Percentiles rank a stretch among this genome's conserved stretches.
Evolutionary conservation across 345 rosid genomes (phyloP).

Genomic region (Cochlearia excelsa): DNA sequence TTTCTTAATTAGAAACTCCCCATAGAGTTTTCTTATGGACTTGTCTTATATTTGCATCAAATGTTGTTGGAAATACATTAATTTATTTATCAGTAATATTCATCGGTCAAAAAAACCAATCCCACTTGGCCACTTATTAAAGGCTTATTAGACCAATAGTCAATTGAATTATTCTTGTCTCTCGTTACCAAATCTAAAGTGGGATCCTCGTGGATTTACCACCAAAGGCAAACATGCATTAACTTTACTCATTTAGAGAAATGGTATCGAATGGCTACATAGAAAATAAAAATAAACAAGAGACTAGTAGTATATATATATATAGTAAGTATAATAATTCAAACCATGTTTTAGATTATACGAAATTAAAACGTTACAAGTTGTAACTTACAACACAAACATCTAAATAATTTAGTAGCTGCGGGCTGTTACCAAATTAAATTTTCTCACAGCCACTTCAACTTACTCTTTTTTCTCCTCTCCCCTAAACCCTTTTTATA

Average conservation of each 20-base stretch:
- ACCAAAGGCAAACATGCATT: conserved; percentile 14
- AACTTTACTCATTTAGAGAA: conserved; percentile 3
- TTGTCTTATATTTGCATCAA: conserved; percentile 34
- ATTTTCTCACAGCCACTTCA: conserved; percentile 39
- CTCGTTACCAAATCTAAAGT: conserved; percentile 30
- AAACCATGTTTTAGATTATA: conserved; percentile 26
- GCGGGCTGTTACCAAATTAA: conserved; percentile 42
- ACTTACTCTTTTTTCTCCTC: conserved; percentile 16
- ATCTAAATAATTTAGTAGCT: conserved; percentile 30
- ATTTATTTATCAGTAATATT: neutral
- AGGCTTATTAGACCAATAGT: conserved; percentile 26
- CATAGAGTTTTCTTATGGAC: neutral
- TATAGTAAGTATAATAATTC: conserved; percentile 3
- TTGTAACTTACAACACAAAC: conserved; percentile 21
- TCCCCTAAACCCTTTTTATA: conserved; percentile 2
- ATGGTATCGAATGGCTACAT: conserved; percentile 8
- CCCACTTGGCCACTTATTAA: conserved; percentile 36
- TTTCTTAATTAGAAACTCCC: too few species aligned
- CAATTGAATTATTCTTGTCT: conserved; percentile 30
- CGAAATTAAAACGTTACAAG: conserved; percentile 30
- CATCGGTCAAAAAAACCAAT: conserved; percentile 25
- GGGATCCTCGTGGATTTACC: conserved; percentile 33
- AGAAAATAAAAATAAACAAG: neutral
- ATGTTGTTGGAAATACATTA: conserved; percentile 27
- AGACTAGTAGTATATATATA: neutral